phyloP scores from a whole-genome alignment of 305 asterid species.

The Rubia tinctorum region DNA sequence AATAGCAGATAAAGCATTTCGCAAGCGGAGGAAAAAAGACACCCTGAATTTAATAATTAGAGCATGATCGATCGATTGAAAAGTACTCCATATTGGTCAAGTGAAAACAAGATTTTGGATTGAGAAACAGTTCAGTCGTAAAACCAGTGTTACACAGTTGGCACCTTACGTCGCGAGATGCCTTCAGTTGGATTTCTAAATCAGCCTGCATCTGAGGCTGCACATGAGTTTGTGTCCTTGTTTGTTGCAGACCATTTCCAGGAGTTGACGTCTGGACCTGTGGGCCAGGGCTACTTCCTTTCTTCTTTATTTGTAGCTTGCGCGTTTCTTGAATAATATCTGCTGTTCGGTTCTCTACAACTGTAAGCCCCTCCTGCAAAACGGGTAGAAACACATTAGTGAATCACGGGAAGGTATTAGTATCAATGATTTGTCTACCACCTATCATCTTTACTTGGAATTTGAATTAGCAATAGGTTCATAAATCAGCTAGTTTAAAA shows the following conservation, averaged over 20 bases:
- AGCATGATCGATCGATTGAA: not conserved
- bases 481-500: not conserved
- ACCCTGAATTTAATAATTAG: not conserved
- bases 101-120: not conserved
- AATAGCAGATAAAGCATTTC: conserved; percentile 32
- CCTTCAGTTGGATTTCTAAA: conserved; percentile 86
- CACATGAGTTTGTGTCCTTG: conserved; percentile 35
- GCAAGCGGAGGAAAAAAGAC: conserved; percentile 11
- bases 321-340: conserved; percentile 93
- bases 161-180: conserved; percentile 99
- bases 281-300: conserved; percentile 43
- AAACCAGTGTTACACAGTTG: conserved; percentile 63
- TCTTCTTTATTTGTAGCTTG: conserved; percentile 82
- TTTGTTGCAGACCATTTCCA: conserved; percentile 43
- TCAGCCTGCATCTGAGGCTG: conserved; percentile 58
- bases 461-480: not conserved
- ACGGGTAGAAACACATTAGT: conserved; percentile 10
- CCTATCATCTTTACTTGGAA: conserved; percentile 3
- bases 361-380: conserved; percentile 87
- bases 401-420: conserved; percentile 14
- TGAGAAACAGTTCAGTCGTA: not conserved
- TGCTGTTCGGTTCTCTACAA: conserved; percentile 89
- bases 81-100: not conserved
- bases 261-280: conserved; percentile 46
- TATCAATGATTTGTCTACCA: not conserved